These are phyloP conservation scores for Huntiella bhutanensis DNA, from an alignment of 2,329 filamentous ascomycete genomes.

Conservation along the genomic window DNA sequence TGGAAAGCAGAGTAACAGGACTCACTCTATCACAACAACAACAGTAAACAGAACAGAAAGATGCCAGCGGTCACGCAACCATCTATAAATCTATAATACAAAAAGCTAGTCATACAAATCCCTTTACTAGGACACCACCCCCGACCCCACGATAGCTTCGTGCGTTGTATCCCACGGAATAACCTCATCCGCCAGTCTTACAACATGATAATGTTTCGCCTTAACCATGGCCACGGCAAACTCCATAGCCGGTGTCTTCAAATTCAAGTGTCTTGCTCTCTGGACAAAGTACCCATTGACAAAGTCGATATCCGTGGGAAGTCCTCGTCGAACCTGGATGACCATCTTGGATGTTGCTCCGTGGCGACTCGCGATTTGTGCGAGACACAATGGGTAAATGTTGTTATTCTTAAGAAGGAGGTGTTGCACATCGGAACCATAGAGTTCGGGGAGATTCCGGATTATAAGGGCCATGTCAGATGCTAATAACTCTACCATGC, in stretches of 20 bases:
- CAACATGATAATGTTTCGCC: slow-evolving; percentile 34
- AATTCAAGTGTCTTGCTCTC: slow-evolving; percentile 50
- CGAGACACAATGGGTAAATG: slow-evolving; percentile 41
- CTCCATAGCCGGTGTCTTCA: slow-evolving; percentile 55
- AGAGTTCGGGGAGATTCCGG: slow-evolving; percentile 53
- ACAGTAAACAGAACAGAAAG: slow-evolving; percentile 5
- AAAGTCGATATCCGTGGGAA: slow-evolving; percentile 58
- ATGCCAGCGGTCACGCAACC: too few species aligned
- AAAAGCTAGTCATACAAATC: not conserved
- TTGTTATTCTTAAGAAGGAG: slow-evolving; percentile 37
- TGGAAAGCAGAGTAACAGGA: slow-evolving; percentile 10
- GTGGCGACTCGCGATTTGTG: slow-evolving; percentile 36
- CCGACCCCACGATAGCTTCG: not conserved
- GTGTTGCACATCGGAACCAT: slow-evolving; percentile 36
- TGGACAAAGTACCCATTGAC: slow-evolving; percentile 75
- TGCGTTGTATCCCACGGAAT: slow-evolving; percentile 14
- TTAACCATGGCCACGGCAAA: slow-evolving; percentile 55
- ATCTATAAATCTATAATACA: not conserved
- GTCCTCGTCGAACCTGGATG: slow-evolving; percentile 40
- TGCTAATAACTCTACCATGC: slow-evolving; percentile 51
- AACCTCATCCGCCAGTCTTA: slow-evolving; percentile 17
- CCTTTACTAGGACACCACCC: not conserved
- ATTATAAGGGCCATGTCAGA: slow-evolving; percentile 59
- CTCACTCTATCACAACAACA: not conserved
- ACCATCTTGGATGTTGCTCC: slow-evolving; percentile 44